A percentile compares a stretch with the other conserved stretches of the same genome.
Evolutionary conservation across 2,329 filamentous ascomycete species (phyloP).

Genomic region (Ceratocystis ficicola): DNA sequence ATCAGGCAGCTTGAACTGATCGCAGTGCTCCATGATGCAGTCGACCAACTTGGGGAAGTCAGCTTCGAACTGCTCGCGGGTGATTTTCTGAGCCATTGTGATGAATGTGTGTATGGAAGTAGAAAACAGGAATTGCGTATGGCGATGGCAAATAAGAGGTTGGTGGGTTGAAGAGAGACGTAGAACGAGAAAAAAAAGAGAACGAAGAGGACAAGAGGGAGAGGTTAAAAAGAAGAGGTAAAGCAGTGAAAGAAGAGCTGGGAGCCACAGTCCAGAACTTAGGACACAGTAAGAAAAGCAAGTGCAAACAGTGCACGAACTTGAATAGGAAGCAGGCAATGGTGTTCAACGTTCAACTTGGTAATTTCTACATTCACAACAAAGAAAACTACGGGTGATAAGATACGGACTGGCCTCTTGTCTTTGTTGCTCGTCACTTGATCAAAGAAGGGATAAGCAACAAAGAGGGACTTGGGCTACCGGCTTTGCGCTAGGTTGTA

Average conservation of each 20-base stretch:
- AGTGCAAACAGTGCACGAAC: not conserved
- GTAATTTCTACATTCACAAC: no score
- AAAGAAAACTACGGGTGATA: no score
- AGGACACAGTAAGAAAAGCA: not conserved
- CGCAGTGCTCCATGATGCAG: conserved; percentile 66
- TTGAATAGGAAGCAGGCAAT: not conserved
- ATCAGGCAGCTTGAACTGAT: conserved; percentile 69
- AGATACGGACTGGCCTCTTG: no score
- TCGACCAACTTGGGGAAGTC: conserved; percentile 78
- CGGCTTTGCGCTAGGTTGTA: no score
- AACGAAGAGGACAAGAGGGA: conserved; percentile 6
- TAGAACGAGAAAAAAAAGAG: not conserved
- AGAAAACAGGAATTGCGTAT: no score
- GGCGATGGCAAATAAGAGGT: no score
- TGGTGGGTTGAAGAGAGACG: no score
- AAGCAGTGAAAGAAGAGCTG: conserved; percentile 3
- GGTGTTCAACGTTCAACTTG: not conserved
- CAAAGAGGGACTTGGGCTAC: not conserved
- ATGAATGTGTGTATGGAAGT: not conserved
- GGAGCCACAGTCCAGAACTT: not conserved
- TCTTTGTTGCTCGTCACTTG: no score
- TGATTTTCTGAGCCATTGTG: conserved; percentile 48
- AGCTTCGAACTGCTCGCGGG: conserved; percentile 74
- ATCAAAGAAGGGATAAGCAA: no score
- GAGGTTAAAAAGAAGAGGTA: not conserved